phyloP scores from a whole-genome alignment of 2,329 filamentous ascomycete species.

The Aaosphaeria pasadenensis region DNA sequence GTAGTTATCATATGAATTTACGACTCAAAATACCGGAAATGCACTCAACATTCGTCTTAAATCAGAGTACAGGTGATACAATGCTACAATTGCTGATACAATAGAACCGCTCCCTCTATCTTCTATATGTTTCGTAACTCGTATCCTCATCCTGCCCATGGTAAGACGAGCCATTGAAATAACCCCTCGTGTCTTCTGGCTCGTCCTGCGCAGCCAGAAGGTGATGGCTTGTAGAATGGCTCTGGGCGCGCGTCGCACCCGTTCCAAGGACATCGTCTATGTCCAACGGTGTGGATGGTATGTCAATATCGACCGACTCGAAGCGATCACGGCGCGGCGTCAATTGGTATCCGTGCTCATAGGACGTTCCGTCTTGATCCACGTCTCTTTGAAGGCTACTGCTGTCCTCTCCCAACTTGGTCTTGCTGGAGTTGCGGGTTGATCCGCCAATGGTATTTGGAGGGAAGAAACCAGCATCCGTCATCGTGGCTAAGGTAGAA shows the following conservation, averaged over 20 bases:
- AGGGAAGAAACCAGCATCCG: conserved; percentile 12
- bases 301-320: conserved; percentile 17
- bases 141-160: no score
- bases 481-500: conserved; percentile 25
- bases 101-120: no score
- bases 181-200: no score
- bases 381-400: neutral
- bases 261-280: conserved; percentile 16
- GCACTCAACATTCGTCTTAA: no score
- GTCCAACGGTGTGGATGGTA: conserved; percentile 19
- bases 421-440: conserved; percentile 18
- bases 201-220: no score
- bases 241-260: neutral
- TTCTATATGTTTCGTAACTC: no score
- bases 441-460: conserved; percentile 5
- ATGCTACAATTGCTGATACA: no score
- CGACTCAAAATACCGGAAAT: no score
- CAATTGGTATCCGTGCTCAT: conserved; percentile 23
- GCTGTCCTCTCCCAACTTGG: conserved; percentile 11
- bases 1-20: no score
- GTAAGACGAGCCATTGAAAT: no score
- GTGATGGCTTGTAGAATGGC: no score
- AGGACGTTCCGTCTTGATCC: conserved; percentile 18
- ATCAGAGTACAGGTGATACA: no score
- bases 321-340: conserved; percentile 13